Base-by-base conservation (phyloP, 345 rosid species). In the Pistacia atlantica region DNA sequence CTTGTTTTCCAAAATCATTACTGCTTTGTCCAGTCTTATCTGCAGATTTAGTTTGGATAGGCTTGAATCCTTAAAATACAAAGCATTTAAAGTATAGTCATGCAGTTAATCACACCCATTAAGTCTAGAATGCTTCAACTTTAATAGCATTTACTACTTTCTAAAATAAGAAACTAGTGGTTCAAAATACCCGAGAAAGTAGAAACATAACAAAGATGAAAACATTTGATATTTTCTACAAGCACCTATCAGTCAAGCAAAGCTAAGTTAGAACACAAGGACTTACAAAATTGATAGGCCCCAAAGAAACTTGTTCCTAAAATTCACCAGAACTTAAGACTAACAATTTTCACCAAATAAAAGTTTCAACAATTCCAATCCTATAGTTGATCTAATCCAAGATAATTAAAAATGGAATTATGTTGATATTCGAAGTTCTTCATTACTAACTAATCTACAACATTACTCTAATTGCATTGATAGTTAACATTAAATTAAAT, bases 31-130 rank as follows among this genome's bases (percentile, higher is more conserved):
- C 72, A 69, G 76, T 52, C 72, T 73, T 77, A 65, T 77, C 85
- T n/a, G 70, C 86, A n/a, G 83, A 83, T 22, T 82, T 86, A 68
- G 66, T 48, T 83, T 83, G 87, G 75, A 64, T 72, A 72, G 81
- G 78, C 57, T 71, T 61, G 73, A 81, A 71, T 71, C 54, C 82
- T 82, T 82, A 68, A 67, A 13, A 42, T 57, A 55, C 54, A 38
- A 56, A 52, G 45, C 73, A 45, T 67, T 31, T 73, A 25, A 42
- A 64, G 49, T 25, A 31, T 61, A 4, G 16, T 59, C 33, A 54
- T 6, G 37, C 46, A 25, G 31, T 17, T 18, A 57, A 73, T 18
- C 16, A 31, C 2, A 62, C 28, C 37, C 59, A 45, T 18, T 54
- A 45, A 20, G 3, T 71, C 65, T 64, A 54, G 64, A 51, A 60